A percentile compares a stretch with the other conserved stretches of the same genome.
Evolutionary conservation across 1,139 yeast genomes (phyloP).

Genomic region (Taphrina flavorubra): DNA sequence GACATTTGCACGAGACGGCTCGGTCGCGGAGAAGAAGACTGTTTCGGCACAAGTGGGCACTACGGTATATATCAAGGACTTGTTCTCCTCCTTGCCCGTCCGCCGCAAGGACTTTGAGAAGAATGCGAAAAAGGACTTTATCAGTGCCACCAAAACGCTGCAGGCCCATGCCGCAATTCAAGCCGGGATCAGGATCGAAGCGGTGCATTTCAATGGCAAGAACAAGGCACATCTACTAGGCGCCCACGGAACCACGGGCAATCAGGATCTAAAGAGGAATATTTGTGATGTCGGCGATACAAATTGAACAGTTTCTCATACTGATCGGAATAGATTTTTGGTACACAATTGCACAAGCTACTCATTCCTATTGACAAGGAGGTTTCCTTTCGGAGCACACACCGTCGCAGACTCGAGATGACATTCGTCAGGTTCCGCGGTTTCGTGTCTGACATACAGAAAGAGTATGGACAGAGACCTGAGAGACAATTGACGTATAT

Average conservation of each 20-base stretch:
- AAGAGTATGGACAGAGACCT: constrained; percentile 50
- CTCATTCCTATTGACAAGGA: constrained; percentile 17
- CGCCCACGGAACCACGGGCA: constrained; percentile 29
- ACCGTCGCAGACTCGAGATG: constrained; percentile 1
- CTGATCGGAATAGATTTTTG: constrained; percentile 26
- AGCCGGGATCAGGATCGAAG: constrained; percentile 53
- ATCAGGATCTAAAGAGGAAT: constrained; percentile 1
- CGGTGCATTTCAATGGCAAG: constrained; percentile 19
- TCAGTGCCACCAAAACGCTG: constrained; percentile 64
- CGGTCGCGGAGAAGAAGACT: constrained; percentile 26
- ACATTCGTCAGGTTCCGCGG: constrained; percentile 57
- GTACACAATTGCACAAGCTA: constrained; percentile 18
- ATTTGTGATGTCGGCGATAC: constrained; percentile 17
- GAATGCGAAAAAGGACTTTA: constrained; percentile 72
- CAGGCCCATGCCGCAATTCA: constrained; percentile 73
- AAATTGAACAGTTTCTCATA: neutral
- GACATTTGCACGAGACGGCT: constrained; percentile 63
- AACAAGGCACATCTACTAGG: constrained; percentile 24
- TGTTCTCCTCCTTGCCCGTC: constrained; percentile 71
- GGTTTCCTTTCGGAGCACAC: constrained; percentile 5
- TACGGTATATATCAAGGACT: constrained; percentile 57
- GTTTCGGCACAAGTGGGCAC: constrained; percentile 59
- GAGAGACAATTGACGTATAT: constrained; percentile 79
- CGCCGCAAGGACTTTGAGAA: constrained; percentile 72
- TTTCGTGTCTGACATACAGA: constrained; percentile 71